A percentile compares a stretch with the other conserved stretches of the same genome.
Conservation (phyloP, 371 early-diverging fungal genomes). For the Lichtheimia hyalospora region DNA sequence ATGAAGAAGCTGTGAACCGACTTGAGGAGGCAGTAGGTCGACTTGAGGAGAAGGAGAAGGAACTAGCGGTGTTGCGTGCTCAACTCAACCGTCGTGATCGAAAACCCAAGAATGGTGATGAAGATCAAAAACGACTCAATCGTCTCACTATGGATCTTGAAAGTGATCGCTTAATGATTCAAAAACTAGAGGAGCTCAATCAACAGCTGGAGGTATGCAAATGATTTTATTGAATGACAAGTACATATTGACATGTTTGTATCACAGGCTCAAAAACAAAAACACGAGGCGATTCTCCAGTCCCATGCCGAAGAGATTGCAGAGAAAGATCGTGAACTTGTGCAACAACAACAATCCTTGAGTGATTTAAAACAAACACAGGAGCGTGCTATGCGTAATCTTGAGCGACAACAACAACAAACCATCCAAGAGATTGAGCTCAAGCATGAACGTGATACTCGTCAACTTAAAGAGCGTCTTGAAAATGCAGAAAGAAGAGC, state of each 20-base stretch:
- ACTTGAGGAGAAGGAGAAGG: slow-evolving; percentile 41
- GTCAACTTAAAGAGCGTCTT: slow-evolving; percentile 27
- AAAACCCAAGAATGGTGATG: slow-evolving; percentile 18
- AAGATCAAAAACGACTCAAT: slow-evolving; percentile 37
- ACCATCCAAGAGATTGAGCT: slow-evolving; percentile 24
- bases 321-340: slow-evolving; percentile 38
- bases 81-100: slow-evolving; percentile 37
- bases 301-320: slow-evolving; percentile 44
- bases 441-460: slow-evolving; percentile 27
- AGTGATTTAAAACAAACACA: slow-evolving; percentile 31
- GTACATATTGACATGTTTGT: background rate
- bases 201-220: slow-evolving; percentile 39
- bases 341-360: slow-evolving; percentile 37
- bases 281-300: slow-evolving; percentile 40
- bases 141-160: slow-evolving; percentile 47
- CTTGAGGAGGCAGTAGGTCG: slow-evolving; percentile 30
- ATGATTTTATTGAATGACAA: background rate
- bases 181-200: slow-evolving; percentile 45
- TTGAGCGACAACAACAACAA: slow-evolving; percentile 35
- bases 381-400: slow-evolving; percentile 25
- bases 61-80: slow-evolving; percentile 33
- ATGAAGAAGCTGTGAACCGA: slow-evolving; percentile 34
- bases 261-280: slow-evolving; percentile 41
- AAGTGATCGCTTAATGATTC: slow-evolving; percentile 39
- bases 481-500: slow-evolving; percentile 34